Conservation (phyloP, 805 yeast genomes). For the Cyberlindnera meyerae region DNA sequence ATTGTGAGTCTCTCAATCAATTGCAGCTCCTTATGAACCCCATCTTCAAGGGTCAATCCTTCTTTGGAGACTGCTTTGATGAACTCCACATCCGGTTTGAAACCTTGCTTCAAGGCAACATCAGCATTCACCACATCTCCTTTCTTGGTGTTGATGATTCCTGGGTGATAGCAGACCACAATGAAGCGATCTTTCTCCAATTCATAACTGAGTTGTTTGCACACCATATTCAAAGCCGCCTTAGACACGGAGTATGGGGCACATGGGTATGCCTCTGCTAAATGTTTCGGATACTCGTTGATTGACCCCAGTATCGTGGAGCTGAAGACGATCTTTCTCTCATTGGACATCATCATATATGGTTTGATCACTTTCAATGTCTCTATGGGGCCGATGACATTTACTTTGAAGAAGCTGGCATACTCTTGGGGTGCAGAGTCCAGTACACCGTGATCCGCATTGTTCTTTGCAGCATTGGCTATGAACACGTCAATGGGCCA, state of each 20-base stretch:
- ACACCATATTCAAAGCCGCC: slow-evolving; percentile 30
- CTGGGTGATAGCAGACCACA: slow-evolving; percentile 28
- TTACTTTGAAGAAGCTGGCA: slow-evolving; percentile 21
- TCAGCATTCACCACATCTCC: slow-evolving; percentile 13
- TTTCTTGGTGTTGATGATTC: slow-evolving; percentile 19
- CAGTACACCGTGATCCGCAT: slow-evolving; percentile 16
- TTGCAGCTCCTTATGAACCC: slow-evolving; percentile 15
- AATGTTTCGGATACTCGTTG: slow-evolving; percentile 17
- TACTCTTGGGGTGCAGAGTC: slow-evolving; percentile 20
- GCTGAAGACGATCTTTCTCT: slow-evolving; percentile 28
- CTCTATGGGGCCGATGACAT: slow-evolving; percentile 32
- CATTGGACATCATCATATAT: slow-evolving; percentile 21
- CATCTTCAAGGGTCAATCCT: slow-evolving; percentile 12
- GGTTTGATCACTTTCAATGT: slow-evolving; percentile 28
- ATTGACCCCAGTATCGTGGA: slow-evolving; percentile 29
- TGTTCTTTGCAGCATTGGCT: slow-evolving; percentile 31
- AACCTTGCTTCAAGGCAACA: slow-evolving; percentile 12
- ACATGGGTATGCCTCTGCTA: slow-evolving; percentile 18
- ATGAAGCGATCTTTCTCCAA: slow-evolving; percentile 24
- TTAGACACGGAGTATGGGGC: slow-evolving; percentile 34
- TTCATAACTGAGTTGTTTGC: slow-evolving; percentile 26
- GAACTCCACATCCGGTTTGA: slow-evolving; percentile 13
- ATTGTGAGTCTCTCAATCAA: slow-evolving; percentile 11
- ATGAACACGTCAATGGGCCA: slow-evolving; percentile 31
- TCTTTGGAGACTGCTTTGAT: slow-evolving; percentile 8